Conservation (phyloP, 2,329 filamentous ascomycete species). For the Phialophora expanda region DNA sequence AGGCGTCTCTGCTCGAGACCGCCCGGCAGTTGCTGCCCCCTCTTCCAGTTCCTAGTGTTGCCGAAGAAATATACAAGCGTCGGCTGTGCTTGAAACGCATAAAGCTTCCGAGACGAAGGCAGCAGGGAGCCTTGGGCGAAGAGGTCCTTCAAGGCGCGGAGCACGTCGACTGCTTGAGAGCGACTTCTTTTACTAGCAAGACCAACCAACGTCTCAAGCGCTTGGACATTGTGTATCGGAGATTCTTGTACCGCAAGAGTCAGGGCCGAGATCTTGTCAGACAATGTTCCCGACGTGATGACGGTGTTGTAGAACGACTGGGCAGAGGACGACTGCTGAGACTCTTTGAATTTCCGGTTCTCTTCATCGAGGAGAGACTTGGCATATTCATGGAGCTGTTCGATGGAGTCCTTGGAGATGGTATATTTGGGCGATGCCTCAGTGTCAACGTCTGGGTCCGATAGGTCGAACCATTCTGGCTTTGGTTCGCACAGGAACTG, state of each 20-base stretch:
- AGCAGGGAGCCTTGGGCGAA: constrained; percentile 86
- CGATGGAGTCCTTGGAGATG: constrained; percentile 40
- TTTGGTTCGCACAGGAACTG: constrained; percentile 36
- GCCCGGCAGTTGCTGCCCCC: constrained; percentile 72
- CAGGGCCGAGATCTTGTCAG: constrained; percentile 93
- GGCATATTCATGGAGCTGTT: constrained; percentile 69
- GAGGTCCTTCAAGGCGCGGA: constrained; percentile 91
- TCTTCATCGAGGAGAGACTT: constrained; percentile 77
- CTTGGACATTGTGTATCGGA: constrained; percentile 87
- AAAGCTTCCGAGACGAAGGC: constrained; percentile 79
- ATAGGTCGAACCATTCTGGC: constrained; percentile 40
- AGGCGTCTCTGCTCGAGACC: constrained; percentile 77
- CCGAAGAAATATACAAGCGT: constrained; percentile 68
- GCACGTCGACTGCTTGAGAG: constrained; percentile 88
- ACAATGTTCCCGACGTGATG: constrained; percentile 93
- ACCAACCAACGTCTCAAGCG: constrained; percentile 80
- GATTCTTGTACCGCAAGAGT: constrained; percentile 96
- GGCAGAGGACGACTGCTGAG: constrained; percentile 76
- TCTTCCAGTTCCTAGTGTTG: constrained; percentile 64
- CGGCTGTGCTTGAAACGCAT: constrained; percentile 79
- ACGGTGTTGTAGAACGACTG: constrained; percentile 97
- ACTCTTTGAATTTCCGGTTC: constrained; percentile 73
- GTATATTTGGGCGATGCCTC: constrained; percentile 33
- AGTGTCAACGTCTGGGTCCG: constrained; percentile 24
- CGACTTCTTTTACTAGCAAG: constrained; percentile 93